Evolutionary conservation across 1,284 basidiomycete species (phyloP), one percentile per base, ranked within the genome.

Genomic region (Cryptococcus sp.): DNA sequence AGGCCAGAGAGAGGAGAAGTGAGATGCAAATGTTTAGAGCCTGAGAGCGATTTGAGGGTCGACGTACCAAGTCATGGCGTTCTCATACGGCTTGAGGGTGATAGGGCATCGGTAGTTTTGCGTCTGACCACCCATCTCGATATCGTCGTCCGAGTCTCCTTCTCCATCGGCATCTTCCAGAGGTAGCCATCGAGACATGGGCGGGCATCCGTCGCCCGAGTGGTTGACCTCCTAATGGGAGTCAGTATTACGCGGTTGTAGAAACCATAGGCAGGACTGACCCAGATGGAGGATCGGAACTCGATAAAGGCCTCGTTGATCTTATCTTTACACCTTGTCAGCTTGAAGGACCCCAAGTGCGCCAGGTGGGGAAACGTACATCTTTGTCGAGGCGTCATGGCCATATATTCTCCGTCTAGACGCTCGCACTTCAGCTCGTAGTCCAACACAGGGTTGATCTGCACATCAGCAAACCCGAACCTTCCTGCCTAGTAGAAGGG

Each of bases 21-120:
- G n/a, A n/a, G n/a, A n/a, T n/a, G n/a, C n/a, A n/a, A n/a, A n/a
- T n/a, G n/a, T n/a, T n/a, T n/a, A n/a, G 14, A n/a, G 7, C 12
- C n/a, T n/a, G n/a, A n/a, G n/a, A n/a, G n/a, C n/a, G n/a, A n/a
- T n/a, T 16, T 10, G 6, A 3, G 26, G 42, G 16, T 26, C 12
- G n/a, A 41, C 48, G 21, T 18, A 55, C 53, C 47, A 52, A 16
- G 48, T 48, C 40, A 48, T 24, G 21, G 46, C 87, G 45, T 91
- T 76, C 25, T 76, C 75, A 25, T 87, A 77, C 10, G 77, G 65
- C 4, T 73, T 78, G 40, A 90, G 75, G 0, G 84, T 82, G 45
- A 92, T 74, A 2, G 88, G 87, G 56, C 88, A 92, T 47, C 80
- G 84, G 76, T 82, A 87, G 56, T 82, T 82, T 63, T 89, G 86